phyloP scores from a whole-genome alignment of 1,284 basidiomycete species.

The Ustanciosporium gigantosporum region DNA sequence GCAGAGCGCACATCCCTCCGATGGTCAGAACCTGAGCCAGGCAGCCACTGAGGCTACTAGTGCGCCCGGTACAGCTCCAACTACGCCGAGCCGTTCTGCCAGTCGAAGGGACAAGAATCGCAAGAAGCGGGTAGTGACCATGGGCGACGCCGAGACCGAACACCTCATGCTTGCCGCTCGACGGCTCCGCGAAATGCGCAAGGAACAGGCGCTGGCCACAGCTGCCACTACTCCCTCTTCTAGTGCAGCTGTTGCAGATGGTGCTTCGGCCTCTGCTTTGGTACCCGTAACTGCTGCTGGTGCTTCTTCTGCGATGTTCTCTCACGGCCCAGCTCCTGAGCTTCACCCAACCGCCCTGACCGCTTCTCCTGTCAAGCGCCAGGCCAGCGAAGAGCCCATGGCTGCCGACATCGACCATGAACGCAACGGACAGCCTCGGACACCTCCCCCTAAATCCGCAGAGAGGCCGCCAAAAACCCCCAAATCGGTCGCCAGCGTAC shows the following conservation, averaged over 20 bases:
- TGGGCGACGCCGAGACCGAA: slow-evolving; percentile 63
- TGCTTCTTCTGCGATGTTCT: too few species aligned
- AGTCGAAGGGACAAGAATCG: slow-evolving; percentile 33
- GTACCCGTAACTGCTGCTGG: slow-evolving; percentile 2
- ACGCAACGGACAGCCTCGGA: slow-evolving; percentile 11
- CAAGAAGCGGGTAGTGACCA: slow-evolving; percentile 44
- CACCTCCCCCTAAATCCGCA: slow-evolving; percentile 22
- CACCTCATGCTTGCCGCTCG: slow-evolving; percentile 62
- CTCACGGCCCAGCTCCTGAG: slow-evolving; percentile 7
- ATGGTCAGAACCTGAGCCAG: slow-evolving; percentile 4
- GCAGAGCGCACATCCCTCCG: not conserved
- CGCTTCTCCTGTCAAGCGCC: slow-evolving; percentile 34
- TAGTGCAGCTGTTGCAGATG: not conserved
- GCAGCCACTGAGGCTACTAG: slow-evolving; percentile 11
- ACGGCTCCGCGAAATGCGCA: slow-evolving; percentile 49
- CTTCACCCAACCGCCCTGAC: slow-evolving; percentile 15
- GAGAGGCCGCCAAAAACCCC: slow-evolving; percentile 36
- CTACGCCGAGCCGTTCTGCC: slow-evolving; percentile 39
- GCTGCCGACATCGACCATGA: slow-evolving; percentile 13
- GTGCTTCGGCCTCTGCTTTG: slow-evolving; percentile 9
- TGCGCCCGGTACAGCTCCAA: slow-evolving; percentile 22
- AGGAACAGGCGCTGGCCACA: slow-evolving; percentile 20
- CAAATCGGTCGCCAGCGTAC: slow-evolving; percentile 21
- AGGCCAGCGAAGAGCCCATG: slow-evolving; percentile 37
- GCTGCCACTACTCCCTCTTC: slow-evolving; percentile 3